phyloP scores from a whole-genome alignment of 1,284 basidiomycete genomes.

The Puccinia horiana region DNA sequence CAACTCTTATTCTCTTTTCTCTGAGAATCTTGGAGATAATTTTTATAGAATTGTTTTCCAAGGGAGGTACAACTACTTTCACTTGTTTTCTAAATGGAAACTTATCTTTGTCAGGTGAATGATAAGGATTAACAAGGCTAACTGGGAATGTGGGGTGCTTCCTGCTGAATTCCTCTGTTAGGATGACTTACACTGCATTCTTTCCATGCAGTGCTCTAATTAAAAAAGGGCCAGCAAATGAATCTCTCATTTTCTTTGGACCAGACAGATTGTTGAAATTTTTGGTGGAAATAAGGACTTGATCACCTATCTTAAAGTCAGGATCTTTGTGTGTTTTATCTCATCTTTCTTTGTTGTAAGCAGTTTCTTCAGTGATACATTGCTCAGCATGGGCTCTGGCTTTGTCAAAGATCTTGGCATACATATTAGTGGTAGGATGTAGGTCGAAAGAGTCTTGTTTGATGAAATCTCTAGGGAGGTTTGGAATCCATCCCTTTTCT shows the following conservation, averaged over 20 bases:
- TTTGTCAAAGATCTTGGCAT: neutral
- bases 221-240: slow-evolving; percentile 2
- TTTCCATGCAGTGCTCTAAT: neutral
- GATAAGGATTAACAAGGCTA: neutral
- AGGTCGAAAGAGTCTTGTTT: neutral
- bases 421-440: neutral
- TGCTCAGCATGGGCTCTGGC: neutral
- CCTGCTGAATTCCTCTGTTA: neutral
- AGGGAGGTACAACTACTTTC: neutral
- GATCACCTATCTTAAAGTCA: neutral
- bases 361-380: neutral
- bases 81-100: neutral
- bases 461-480: neutral
- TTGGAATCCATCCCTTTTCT: slow-evolving; percentile 7
- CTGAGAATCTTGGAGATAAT: neutral
- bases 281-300: neutral
- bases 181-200: neutral
- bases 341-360: neutral
- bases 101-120: neutral
- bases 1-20: neutral
- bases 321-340: slow-evolving; percentile 14
- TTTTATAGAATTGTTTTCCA: neutral
- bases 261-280: neutral
- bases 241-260: neutral
- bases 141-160: slow-evolving; percentile 8